phyloP scores from a whole-genome alignment of 257 asterid genomes.

The Cruciata laevipes region DNA sequence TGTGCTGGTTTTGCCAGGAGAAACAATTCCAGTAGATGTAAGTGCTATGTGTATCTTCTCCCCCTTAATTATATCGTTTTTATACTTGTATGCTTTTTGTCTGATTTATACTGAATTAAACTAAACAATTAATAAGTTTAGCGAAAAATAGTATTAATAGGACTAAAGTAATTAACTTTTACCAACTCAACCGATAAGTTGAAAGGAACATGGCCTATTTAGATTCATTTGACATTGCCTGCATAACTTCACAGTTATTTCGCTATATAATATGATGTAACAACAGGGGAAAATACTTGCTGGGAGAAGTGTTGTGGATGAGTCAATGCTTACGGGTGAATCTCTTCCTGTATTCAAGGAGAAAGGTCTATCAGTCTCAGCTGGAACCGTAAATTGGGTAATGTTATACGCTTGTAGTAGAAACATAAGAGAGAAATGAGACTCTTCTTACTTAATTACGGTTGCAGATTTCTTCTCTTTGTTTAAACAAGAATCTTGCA shows the following conservation, averaged over 20 bases:
- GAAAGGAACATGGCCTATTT: background rate
- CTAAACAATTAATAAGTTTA: background rate
- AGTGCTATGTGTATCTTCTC: conserved; percentile 29
- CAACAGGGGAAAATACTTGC: conserved; percentile 81
- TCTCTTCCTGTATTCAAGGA: conserved; percentile 96
- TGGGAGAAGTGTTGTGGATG: conserved; percentile 98
- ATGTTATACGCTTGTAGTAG: conserved; percentile 18
- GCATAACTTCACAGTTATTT: background rate
- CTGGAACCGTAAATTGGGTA: conserved; percentile 99
- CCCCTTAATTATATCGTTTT: background rate
- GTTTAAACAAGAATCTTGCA: conserved; percentile 10
- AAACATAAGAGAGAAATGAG: background rate
- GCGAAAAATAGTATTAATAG: background rate
- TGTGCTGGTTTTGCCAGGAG: conserved; percentile 91
- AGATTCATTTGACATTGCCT: conserved; percentile 8
- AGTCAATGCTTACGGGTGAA: conserved; percentile 99
- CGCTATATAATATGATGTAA: background rate
- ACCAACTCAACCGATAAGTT: background rate
- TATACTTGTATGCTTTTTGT: background rate
- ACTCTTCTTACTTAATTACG: background rate
- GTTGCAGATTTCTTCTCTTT: background rate
- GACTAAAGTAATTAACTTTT: too few species aligned
- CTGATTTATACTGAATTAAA: background rate
- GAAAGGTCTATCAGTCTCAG: conserved; percentile 68
- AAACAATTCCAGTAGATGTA: conserved; percentile 95